Evolutionary conservation across 495 filamentous ascomycete genomes (phyloP), one percentile per base, ranked within the genome.

Genomic region (Xylaria cubensis): DNA sequence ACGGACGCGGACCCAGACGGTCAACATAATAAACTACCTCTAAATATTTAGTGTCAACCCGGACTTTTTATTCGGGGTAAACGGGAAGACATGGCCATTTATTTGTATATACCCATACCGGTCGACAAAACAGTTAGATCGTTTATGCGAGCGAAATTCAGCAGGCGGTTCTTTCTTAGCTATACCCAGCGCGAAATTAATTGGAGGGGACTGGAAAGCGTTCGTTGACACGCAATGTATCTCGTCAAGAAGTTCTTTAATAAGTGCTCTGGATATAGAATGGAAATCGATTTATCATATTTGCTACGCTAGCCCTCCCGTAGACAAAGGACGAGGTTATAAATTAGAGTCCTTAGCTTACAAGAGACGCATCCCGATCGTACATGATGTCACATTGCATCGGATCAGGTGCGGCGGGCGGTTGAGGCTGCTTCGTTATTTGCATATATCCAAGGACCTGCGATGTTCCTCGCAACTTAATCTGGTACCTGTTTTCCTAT

Each of bases 381-480:
- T 39, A 46, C 50, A 70, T 70, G 68, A 70, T 70, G 68, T 64
- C 58, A 70, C 68, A 55, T 61, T 34, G 19, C 32, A 53, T 44
- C 26, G 21, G 59, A 41, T 39, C 24, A 5, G 58, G 32, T 17
- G 6, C 15, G 32, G 58, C 12, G 6, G 34, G n/a, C 34, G 41
- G 41, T 61, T 62, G 42, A 36, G 67, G 26, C 51, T 58, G 15
- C 66, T 69, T 69, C 66, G 53, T 69, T 70, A 70, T 48, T n/a
- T 70, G 67, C 55, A 63, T 63, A 63, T 42, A 32, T 12, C 2
- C 36, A 50, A 7, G 46, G 17, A 19, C 44, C 44, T 17, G 44
- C n/a, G 44, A 48, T 48, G 44, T 51, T n/a, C 19, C 48, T 21
- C 48, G n/a, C 19, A 51, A 21, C 48, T 26, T 56, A 15, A 29